These are phyloP conservation scores for Penicillium simplicissimum DNA, from an alignment of 495 filamentous ascomycete genomes.

Conservation along the genomic window DNA sequence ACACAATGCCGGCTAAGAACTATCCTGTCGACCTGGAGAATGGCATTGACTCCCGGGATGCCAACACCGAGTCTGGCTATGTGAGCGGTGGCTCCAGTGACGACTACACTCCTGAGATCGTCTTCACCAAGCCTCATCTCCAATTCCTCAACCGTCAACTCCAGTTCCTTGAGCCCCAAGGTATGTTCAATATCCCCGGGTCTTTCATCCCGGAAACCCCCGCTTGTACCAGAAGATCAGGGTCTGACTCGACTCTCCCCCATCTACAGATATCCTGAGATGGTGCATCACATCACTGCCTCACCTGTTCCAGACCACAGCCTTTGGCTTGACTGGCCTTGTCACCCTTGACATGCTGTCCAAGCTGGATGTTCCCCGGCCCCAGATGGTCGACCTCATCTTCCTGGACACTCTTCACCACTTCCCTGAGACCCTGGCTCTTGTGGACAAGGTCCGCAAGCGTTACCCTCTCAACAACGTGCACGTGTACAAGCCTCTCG, in stretches of 20 bases:
- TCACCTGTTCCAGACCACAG: conserved; percentile 93
- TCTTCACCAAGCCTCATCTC: conserved; percentile 86
- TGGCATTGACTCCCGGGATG: conserved; percentile 36
- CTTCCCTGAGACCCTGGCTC: conserved; percentile 83
- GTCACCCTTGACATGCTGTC: conserved; percentile 95
- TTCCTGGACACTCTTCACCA: conserved; percentile 98
- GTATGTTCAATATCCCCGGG: conserved; percentile 37
- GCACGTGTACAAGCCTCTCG: conserved; percentile 86
- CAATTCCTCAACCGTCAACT: conserved; percentile 87
- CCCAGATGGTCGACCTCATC: conserved; percentile 77
- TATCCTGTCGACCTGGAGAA: conserved; percentile 44
- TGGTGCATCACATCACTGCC: conserved; percentile 93
- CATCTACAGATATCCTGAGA: conserved; percentile 72
- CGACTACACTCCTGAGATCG: conserved; percentile 68
- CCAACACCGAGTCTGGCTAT: conserved; percentile 80
- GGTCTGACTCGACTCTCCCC: conserved; percentile 25
- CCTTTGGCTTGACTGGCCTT: conserved; percentile 91
- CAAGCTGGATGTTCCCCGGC: conserved; percentile 70
- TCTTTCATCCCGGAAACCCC: conserved; percentile 7
- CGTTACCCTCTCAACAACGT: conserved; percentile 76
- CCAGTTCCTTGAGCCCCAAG: conserved; percentile 75
- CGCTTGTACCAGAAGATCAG: conserved; percentile 9
- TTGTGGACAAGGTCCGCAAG: conserved; percentile 75
- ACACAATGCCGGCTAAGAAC: conserved; percentile 46
- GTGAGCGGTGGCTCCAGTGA: conserved; percentile 70